Percentiles rank a stretch among this genome's conserved stretches.
Conservation (phyloP, 495 filamentous ascomycete genomes). For the Chaetomium cochliodes region DNA sequence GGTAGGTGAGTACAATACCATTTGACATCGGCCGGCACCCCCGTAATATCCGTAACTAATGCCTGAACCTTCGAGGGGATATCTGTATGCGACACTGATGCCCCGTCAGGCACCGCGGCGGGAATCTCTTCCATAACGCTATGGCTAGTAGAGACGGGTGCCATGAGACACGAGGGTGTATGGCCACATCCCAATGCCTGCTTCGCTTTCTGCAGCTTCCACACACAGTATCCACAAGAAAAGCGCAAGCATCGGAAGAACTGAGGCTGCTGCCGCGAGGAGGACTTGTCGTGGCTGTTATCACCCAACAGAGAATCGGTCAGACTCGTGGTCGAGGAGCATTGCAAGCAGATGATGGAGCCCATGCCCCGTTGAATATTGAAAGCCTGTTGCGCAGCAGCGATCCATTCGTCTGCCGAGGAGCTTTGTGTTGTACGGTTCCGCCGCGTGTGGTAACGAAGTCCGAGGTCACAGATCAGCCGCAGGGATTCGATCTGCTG, state of each 20-base stretch:
- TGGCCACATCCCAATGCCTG: conserved; percentile 30
- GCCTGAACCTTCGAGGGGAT: conserved; percentile 34
- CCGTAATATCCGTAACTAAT: conserved; percentile 26
- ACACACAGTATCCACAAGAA: conserved; percentile 19
- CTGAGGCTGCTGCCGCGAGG: neutral
- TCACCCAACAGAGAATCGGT: conserved; percentile 2
- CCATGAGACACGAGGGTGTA: conserved; percentile 21
- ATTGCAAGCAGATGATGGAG: conserved; percentile 7
- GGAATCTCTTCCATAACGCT: conserved; percentile 22
- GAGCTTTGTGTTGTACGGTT: conserved; percentile 1
- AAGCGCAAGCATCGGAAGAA: conserved; percentile 14
- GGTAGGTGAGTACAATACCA: conserved; percentile 23
- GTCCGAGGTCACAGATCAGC: conserved; percentile 44
- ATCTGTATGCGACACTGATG: neutral
- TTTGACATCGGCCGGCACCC: conserved; percentile 27
- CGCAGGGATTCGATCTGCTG: conserved; percentile 46
- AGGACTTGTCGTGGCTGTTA: conserved; percentile 1
- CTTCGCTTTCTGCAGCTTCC: conserved; percentile 2
- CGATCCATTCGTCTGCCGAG: conserved; percentile 21
- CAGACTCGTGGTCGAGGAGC: conserved; percentile 4
- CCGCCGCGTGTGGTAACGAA: conserved; percentile 30
- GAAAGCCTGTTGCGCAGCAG: conserved; percentile 31
- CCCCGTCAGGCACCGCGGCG: neutral
- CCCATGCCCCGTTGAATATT: conserved; percentile 28
- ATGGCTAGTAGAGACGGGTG: conserved; percentile 25